These are phyloP conservation scores for Microcyclospora pomicola DNA, from an alignment of 2,329 filamentous ascomycete genomes.

Conservation along the genomic window DNA sequence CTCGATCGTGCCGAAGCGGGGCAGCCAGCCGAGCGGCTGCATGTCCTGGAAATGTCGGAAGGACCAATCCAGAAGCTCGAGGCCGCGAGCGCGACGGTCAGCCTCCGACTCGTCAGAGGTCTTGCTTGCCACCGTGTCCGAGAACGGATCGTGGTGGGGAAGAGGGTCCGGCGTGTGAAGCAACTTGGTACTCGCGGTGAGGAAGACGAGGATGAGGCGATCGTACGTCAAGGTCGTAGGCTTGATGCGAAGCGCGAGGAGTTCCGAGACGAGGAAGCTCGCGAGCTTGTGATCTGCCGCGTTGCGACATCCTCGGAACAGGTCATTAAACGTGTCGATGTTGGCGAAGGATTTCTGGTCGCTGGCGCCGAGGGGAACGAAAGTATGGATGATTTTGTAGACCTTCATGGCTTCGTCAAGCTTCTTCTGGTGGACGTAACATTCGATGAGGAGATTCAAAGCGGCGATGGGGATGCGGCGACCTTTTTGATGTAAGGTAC, in stretches of 20 bases:
- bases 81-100: constrained; percentile 6
- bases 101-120: not conserved
- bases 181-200: constrained; percentile 9
- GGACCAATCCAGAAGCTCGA: constrained; percentile 18
- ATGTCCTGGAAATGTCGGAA: constrained; percentile 22
- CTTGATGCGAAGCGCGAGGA: constrained; percentile 40
- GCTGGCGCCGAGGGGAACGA: constrained; percentile 13
- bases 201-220: constrained; percentile 44
- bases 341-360: constrained; percentile 19
- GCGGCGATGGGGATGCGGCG: constrained; percentile 38
- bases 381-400: constrained; percentile 46
- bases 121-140: not conserved
- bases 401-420: constrained; percentile 41
- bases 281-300: constrained; percentile 37
- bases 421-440: constrained; percentile 30
- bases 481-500: constrained; percentile 37
- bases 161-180: constrained; percentile 4
- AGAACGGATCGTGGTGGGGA: not conserved
- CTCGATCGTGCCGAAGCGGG: constrained; percentile 20
- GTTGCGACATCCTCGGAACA: constrained; percentile 25
- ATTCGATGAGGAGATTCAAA: constrained; percentile 40
- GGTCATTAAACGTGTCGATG: constrained; percentile 46
- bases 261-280: constrained; percentile 49
- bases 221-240: constrained; percentile 50
- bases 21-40: constrained; percentile 18